Conservation (phyloP, 1,139 yeast genomes). For the Kodamaea plutei region DNA sequence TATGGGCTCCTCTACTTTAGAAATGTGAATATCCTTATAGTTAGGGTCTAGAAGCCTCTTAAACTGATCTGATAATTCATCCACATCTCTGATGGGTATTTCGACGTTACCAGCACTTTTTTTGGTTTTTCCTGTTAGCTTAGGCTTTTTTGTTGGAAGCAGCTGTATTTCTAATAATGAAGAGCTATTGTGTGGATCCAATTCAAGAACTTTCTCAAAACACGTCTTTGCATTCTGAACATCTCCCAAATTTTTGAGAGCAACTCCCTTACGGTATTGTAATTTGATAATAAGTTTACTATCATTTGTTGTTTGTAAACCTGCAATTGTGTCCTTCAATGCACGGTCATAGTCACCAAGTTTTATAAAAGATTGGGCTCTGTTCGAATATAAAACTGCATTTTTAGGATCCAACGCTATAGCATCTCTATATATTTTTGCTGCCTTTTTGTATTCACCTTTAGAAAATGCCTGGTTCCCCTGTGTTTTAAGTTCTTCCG, state of each 20-base stretch:
- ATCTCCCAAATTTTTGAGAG: conserved; percentile 34
- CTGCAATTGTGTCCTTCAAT: conserved; percentile 54
- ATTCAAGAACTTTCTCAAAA: conserved; percentile 38
- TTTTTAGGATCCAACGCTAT: conserved; percentile 51
- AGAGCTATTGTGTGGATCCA: conserved; percentile 43
- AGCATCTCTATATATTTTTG: conserved; percentile 62
- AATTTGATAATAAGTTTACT: conserved; percentile 44
- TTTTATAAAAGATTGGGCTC: conserved; percentile 70
- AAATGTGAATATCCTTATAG: neutral
- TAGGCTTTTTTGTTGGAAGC: conserved; percentile 12
- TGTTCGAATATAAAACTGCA: conserved; percentile 69
- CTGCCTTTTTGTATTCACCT: conserved; percentile 55
- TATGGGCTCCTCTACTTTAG: no score
- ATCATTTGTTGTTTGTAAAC: conserved; percentile 41
- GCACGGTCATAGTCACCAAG: conserved; percentile 55
- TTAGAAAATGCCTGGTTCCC: conserved; percentile 69
- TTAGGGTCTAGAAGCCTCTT: no score
- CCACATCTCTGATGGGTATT: conserved; percentile 44
- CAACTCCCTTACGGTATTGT: conserved; percentile 53
- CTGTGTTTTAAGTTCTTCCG: conserved; percentile 35
- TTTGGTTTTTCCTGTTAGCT: conserved; percentile 7
- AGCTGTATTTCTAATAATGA: conserved; percentile 26
- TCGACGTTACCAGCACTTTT: conserved; percentile 3
- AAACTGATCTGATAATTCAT: conserved; percentile 41
- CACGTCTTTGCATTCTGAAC: conserved; percentile 27